Conservation (phyloP, 192 early-diverging fungal genomes). For the Podila epicladia region DNA sequence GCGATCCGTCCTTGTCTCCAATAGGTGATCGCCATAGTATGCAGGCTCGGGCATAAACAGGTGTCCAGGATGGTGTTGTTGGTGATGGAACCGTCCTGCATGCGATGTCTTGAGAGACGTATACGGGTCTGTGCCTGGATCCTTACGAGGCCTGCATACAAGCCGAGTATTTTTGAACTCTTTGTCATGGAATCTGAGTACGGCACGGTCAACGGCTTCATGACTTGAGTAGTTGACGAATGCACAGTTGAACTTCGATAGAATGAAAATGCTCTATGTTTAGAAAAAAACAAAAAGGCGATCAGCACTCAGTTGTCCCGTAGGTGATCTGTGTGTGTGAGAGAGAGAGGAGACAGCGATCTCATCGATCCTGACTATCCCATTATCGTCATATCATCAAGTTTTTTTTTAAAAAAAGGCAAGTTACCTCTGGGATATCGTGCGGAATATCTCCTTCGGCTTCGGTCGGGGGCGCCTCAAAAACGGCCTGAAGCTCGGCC, state of each 20-base stretch:
- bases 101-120: slow-evolving; percentile 1
- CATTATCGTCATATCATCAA: neutral
- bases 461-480: slow-evolving; percentile 55
- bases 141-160: slow-evolving; percentile 59
- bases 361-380: neutral
- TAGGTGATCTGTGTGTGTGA: neutral
- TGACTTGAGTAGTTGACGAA: slow-evolving; percentile 62
- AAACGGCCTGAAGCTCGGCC: slow-evolving; percentile 56
- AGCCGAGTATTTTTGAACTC: slow-evolving; percentile 56
- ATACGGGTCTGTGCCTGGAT: slow-evolving; percentile 27
- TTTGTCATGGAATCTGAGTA: slow-evolving; percentile 54
- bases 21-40: neutral
- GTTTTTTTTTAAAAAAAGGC: neutral
- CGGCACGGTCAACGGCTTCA: slow-evolving; percentile 56
- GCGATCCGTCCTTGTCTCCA: neutral
- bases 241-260: slow-evolving; percentile 58
- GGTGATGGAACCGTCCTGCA: neutral
- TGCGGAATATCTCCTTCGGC: slow-evolving; percentile 38
- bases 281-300: slow-evolving; percentile 4
- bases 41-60: slow-evolving; percentile 7
- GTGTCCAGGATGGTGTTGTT: slow-evolving; percentile 5
- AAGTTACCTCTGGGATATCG: slow-evolving; percentile 35
- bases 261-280: slow-evolving; percentile 54
- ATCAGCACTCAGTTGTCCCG: neutral
- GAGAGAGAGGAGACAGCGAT: neutral